A percentile compares a stretch with the other conserved stretches of the same genome.
Evolutionary conservation across 805 yeast species (phyloP).

Genomic region (Hanseniaspora occidentalis): DNA sequence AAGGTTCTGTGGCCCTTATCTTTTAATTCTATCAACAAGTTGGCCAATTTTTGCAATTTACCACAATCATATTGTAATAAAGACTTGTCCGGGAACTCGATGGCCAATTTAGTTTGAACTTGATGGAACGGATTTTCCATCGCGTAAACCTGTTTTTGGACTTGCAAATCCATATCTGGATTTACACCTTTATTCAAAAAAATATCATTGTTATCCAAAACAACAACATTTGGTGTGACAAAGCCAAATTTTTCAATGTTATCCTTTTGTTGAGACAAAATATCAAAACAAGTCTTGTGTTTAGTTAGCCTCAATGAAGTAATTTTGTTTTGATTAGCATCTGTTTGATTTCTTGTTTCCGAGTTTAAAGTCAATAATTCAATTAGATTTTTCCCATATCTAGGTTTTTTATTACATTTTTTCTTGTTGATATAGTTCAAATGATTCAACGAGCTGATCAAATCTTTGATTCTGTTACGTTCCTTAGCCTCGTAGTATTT

Average conservation of each 20-base stretch:
- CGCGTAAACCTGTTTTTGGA: conserved; percentile 14
- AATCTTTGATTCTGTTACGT: conserved; percentile 37
- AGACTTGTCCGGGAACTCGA: conserved; percentile 94
- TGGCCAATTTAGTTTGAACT: conserved; percentile 73
- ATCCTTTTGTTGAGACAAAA: conserved; percentile 31
- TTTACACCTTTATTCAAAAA: conserved; percentile 12
- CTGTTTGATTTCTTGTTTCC: conserved; percentile 15
- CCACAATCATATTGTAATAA: conserved; percentile 94
- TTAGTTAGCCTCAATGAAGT: conserved; percentile 12
- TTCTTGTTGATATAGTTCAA: conserved; percentile 48
- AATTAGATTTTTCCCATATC: conserved; percentile 52
- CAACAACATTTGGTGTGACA: conserved; percentile 77
- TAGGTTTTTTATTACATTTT: conserved; percentile 53
- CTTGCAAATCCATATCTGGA: conserved; percentile 17
- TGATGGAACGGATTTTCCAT: conserved; percentile 54
- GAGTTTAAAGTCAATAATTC: conserved; percentile 26
- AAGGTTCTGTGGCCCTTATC: conserved; percentile 87
- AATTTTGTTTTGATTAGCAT: conserved; percentile 7
- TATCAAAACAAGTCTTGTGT: conserved; percentile 32
- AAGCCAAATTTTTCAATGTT: conserved; percentile 67
- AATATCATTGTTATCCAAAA: conserved; percentile 45
- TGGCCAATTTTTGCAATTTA: conserved; percentile 76
- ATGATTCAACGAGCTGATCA: conserved; percentile 43
- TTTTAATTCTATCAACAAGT: conserved; percentile 60
- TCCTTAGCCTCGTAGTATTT: conserved; percentile 48